These are phyloP conservation scores for Diatrype stigma DNA, from an alignment of 2,329 filamentous ascomycete species.

Conservation along the genomic window DNA sequence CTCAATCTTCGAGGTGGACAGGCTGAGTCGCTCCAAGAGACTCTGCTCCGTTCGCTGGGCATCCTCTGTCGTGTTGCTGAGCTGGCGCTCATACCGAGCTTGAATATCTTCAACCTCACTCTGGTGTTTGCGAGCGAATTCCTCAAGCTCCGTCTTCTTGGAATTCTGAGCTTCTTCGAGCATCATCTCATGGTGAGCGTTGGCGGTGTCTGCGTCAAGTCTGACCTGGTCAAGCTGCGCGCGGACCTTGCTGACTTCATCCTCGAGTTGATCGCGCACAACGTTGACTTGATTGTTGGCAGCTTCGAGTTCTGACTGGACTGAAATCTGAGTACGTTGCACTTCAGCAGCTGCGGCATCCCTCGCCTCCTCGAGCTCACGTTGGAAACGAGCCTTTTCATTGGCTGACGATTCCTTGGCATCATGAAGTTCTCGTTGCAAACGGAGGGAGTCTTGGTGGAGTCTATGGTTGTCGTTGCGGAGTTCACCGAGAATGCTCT, in stretches of 20 bases:
- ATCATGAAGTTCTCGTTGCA: slow-evolving; percentile 78
- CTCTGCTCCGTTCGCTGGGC: slow-evolving; percentile 75
- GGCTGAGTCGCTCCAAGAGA: slow-evolving; percentile 72
- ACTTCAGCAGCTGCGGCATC: slow-evolving; percentile 77
- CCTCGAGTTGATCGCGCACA: slow-evolving; percentile 76
- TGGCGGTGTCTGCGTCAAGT: slow-evolving; percentile 75
- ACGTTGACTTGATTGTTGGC: slow-evolving; percentile 84
- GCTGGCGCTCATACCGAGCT: slow-evolving; percentile 67
- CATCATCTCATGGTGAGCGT: slow-evolving; percentile 77
- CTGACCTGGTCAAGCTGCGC: slow-evolving; percentile 72
- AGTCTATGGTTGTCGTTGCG: slow-evolving; percentile 68
- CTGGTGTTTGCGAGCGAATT: slow-evolving; percentile 52
- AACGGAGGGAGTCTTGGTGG: slow-evolving; percentile 62
- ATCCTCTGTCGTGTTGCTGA: slow-evolving; percentile 75
- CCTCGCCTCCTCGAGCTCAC: slow-evolving; percentile 78
- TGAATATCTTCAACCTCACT: slow-evolving; percentile 71
- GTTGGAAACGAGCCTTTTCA: slow-evolving; percentile 52
- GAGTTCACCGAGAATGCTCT: slow-evolving; percentile 50
- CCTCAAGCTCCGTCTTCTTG: slow-evolving; percentile 51
- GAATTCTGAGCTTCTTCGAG: slow-evolving; percentile 74
- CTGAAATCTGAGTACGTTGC: slow-evolving; percentile 70
- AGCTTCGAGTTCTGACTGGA: slow-evolving; percentile 78
- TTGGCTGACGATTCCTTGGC: slow-evolving; percentile 68
- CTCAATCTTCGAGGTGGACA: slow-evolving; percentile 79
- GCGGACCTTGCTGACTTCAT: slow-evolving; percentile 68